A percentile compares a stretch with the other conserved stretches of the same genome.
These are phyloP conservation scores for Cornus kousa DNA, from an alignment of 148 eudicot species.

Conservation along the genomic window DNA sequence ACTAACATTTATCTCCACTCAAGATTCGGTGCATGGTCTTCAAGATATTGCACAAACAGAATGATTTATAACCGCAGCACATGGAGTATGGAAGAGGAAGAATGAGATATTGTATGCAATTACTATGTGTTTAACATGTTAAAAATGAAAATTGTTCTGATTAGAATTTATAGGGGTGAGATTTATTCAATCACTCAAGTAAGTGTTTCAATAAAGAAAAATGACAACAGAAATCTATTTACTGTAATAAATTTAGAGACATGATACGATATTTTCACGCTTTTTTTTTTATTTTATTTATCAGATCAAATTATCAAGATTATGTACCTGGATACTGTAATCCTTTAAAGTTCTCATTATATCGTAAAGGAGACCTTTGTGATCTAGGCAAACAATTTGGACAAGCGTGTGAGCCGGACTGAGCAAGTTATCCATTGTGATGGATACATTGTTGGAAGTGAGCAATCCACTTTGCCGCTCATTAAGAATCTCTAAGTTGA, in stretches of 20 bases:
- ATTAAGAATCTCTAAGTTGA: conserved; percentile 22
- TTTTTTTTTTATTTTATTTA: background rate
- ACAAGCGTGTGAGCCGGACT: conserved; percentile 92
- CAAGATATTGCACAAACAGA: no score
- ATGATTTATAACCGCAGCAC: background rate
- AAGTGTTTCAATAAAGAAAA: background rate
- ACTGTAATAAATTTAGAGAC: background rate
- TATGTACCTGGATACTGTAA: conserved; percentile 59
- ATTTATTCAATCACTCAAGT: background rate
- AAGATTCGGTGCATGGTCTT: background rate
- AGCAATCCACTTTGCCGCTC: conserved; percentile 17
- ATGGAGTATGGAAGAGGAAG: background rate
- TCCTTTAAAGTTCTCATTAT: conserved; percentile 89
- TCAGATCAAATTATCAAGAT: background rate
- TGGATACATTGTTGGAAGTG: conserved; percentile 27
- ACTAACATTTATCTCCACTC: background rate
- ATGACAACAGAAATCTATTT: background rate
- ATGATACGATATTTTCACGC: background rate
- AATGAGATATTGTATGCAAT: background rate
- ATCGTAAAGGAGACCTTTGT: conserved; percentile 86
- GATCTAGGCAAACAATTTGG: conserved; percentile 79
- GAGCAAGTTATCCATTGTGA: conserved; percentile 66
- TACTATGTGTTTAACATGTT: background rate
- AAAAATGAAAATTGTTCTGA: background rate
- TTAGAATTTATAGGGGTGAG: background rate